A percentile compares a stretch with the other conserved stretches of the same genome.
Evolutionary conservation across 1,139 yeast genomes (phyloP).

Genomic region (Starmera stellimalicola): DNA sequence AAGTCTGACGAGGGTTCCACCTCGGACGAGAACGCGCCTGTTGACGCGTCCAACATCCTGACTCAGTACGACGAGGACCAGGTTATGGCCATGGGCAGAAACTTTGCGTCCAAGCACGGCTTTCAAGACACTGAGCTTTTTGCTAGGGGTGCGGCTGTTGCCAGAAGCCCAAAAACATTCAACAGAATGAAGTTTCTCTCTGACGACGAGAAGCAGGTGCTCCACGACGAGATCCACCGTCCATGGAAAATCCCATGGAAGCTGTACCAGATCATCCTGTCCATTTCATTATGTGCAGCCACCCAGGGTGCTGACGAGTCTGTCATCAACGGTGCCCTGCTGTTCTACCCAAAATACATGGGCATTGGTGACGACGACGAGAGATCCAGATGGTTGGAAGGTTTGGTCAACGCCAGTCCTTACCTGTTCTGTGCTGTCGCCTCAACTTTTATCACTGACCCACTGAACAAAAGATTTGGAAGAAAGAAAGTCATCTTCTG

Average conservation of each 20-base stretch:
- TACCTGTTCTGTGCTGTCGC: constrained; percentile 63
- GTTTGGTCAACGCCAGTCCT: constrained; percentile 75
- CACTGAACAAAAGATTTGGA: constrained; percentile 52
- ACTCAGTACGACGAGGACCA: constrained; percentile 55
- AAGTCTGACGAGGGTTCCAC: constrained; percentile 1
- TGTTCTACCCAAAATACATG: constrained; percentile 54
- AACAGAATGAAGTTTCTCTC: constrained; percentile 47
- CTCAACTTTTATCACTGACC: constrained; percentile 70
- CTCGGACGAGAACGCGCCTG: constrained; percentile 6
- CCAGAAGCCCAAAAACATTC: constrained; percentile 53
- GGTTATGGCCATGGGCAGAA: constrained; percentile 62
- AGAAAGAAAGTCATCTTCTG: constrained; percentile 65
- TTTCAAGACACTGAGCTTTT: constrained; percentile 54
- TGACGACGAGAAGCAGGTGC: constrained; percentile 49
- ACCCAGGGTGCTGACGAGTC: constrained; percentile 94
- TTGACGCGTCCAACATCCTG: constrained; percentile 43
- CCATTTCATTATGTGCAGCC: constrained; percentile 83
- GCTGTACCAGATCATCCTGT: constrained; percentile 53
- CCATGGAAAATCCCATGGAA: constrained; percentile 44
- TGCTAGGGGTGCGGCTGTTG: constrained; percentile 67
- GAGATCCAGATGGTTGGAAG: constrained; percentile 59
- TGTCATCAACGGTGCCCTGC: constrained; percentile 75
- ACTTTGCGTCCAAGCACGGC: constrained; percentile 52
- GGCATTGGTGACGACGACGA: constrained; percentile 38
- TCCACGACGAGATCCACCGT: constrained; percentile 45